Percentiles rank a stretch among this genome's conserved stretches.
These are phyloP conservation scores for Solanum chiquidenum DNA, from an alignment of 257 asterid genomes.

Conservation along the genomic window DNA sequence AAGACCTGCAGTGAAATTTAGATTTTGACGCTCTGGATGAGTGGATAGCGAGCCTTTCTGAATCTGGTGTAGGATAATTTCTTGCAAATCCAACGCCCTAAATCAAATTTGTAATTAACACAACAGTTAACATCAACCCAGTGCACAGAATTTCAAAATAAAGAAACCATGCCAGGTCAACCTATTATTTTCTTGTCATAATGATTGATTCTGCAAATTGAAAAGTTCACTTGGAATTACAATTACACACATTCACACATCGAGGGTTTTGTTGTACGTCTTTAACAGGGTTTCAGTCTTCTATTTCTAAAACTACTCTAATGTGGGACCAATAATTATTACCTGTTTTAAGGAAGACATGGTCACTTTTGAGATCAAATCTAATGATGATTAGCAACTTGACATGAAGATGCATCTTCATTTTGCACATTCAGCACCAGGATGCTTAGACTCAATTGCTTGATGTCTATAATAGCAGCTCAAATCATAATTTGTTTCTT, in stretches of 20 bases:
- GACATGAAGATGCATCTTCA: not conserved
- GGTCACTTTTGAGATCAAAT: not conserved
- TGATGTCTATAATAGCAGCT: not conserved
- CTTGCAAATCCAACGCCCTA: slow-evolving; percentile 43
- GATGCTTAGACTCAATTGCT: not conserved
- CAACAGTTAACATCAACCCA: not conserved
- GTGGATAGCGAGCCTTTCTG: slow-evolving; percentile 52
- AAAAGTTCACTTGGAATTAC: not conserved
- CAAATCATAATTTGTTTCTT: not conserved
- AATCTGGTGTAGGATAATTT: slow-evolving; percentile 31
- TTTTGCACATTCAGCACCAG: not conserved
- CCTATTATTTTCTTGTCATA: not conserved
- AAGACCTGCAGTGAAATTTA: slow-evolving; percentile 48
- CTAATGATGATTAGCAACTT: not conserved
- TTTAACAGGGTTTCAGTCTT: not conserved
- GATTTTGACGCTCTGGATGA: slow-evolving; percentile 52
- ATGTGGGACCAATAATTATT: not conserved
- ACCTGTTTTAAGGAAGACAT: not conserved
- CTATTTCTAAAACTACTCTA: not conserved
- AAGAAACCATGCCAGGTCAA: not conserved
- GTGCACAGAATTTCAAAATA: not conserved
- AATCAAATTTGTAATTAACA: slow-evolving; percentile 4
- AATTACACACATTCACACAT: not conserved
- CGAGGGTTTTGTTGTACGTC: not conserved
- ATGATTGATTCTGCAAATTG: not conserved